These are phyloP conservation scores for Chimonanthus praecox DNA, from an alignment of 164 flowering plant genomes.

Conservation along the genomic window DNA sequence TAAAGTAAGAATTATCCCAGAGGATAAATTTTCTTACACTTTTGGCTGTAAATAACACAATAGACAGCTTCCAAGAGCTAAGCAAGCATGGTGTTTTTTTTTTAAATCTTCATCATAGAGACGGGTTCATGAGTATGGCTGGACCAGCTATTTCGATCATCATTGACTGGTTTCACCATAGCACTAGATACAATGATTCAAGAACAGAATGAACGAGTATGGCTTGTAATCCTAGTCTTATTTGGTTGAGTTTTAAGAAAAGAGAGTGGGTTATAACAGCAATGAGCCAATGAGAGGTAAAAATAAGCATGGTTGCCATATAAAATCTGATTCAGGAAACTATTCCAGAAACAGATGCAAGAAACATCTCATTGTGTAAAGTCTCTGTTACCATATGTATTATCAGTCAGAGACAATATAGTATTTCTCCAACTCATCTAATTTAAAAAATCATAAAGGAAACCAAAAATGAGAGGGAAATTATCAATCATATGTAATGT, in stretches of 20 bases:
- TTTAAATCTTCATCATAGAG: not conserved
- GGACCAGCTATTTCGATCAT: not conserved
- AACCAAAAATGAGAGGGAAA: too few relatives aligned
- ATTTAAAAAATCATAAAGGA: too few relatives aligned
- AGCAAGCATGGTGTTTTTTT: too few relatives aligned
- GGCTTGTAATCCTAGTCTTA: not conserved
- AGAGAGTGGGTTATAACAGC: not conserved
- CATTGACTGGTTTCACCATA: not conserved
- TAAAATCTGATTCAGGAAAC: not conserved
- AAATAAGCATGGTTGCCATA: not conserved
- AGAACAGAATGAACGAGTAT: not conserved
- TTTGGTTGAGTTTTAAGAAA: not conserved
- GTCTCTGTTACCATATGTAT: not conserved
- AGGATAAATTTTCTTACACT: too few relatives aligned
- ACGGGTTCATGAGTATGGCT: not conserved
- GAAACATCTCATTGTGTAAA: not conserved
- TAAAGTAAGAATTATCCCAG: too few relatives aligned
- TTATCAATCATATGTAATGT: too few relatives aligned
- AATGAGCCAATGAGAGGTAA: not conserved
- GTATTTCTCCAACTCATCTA: too few relatives aligned
- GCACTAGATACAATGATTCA: not conserved
- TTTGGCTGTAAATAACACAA: too few relatives aligned
- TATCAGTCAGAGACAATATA: too few relatives aligned
- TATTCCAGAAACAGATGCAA: not conserved
- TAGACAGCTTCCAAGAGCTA: too few relatives aligned